Evolutionary conservation across 1,284 basidiomycete species (phyloP).

Genomic region (Pisolithus thermaeus): DNA sequence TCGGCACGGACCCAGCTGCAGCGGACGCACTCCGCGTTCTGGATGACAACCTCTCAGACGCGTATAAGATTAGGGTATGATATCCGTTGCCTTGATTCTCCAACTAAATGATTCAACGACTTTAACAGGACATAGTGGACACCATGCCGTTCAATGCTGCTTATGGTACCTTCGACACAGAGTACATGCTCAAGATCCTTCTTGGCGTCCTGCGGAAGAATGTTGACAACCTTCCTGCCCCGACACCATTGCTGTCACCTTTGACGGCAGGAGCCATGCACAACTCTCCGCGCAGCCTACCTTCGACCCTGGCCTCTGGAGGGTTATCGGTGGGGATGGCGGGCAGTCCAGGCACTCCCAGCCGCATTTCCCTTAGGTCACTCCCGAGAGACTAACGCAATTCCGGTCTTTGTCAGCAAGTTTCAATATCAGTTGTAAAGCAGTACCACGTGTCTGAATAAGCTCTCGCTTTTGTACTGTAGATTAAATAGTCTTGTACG

Average conservation of each 20-base stretch:
- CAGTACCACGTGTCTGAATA: no score
- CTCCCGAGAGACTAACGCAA: no score
- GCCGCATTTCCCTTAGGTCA: no score
- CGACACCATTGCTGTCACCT: constrained; percentile 10
- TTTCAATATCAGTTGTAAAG: no score
- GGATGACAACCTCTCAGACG: constrained; percentile 38
- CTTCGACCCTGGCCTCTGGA: not conserved
- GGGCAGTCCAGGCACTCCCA: no score
- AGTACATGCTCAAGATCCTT: constrained; percentile 40
- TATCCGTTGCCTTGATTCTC: not conserved
- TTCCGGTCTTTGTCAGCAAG: no score
- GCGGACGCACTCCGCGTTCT: constrained; percentile 38
- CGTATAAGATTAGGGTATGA: constrained; percentile 35
- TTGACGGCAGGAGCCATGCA: not conserved
- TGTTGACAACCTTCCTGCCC: constrained; percentile 8
- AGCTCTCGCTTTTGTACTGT: no score
- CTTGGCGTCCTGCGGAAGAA: constrained; percentile 34
- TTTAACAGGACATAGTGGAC: constrained; percentile 41
- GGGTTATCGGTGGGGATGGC: no score
- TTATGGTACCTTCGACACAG: constrained; percentile 30
- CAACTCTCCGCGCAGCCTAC: constrained; percentile 11
- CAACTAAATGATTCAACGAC: not conserved
- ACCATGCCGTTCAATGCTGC: constrained; percentile 34
- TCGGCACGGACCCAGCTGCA: constrained; percentile 41
- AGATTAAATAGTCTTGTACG: no score